A percentile compares a stretch with the other conserved stretches of the same genome.
Conservation (phyloP, 2,329 filamentous ascomycete species). For the Westerdykella sp. region DNA sequence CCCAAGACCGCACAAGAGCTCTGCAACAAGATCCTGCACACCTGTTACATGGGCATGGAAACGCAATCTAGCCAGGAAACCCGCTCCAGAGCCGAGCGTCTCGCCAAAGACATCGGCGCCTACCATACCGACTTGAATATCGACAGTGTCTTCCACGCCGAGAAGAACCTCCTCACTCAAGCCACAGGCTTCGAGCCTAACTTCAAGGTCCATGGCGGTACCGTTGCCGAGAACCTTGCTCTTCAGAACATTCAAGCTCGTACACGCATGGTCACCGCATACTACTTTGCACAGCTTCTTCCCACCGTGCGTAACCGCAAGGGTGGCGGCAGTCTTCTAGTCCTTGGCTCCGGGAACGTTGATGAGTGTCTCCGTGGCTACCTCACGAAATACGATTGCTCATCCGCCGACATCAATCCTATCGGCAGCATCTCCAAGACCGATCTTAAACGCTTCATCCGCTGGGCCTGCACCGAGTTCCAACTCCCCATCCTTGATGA, state of each 20-base stretch:
- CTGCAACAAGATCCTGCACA: constrained; percentile 54
- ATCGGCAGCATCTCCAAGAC: constrained; percentile 58
- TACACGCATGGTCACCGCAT: constrained; percentile 59
- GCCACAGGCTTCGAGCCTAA: constrained; percentile 56
- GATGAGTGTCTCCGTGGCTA: constrained; percentile 49
- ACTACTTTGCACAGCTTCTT: constrained; percentile 58
- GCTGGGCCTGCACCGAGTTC: constrained; percentile 50
- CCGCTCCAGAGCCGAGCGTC: constrained; percentile 55
- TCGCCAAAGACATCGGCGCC: constrained; percentile 58
- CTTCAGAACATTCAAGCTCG: constrained; percentile 64
- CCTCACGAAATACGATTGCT: constrained; percentile 66
- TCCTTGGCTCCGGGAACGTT: constrained; percentile 63
- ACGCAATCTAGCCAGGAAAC: constrained; percentile 62
- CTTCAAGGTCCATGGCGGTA: constrained; percentile 61
- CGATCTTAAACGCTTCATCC: constrained; percentile 66
- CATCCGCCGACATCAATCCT: constrained; percentile 49
- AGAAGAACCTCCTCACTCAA: constrained; percentile 53
- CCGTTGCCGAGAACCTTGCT: constrained; percentile 55
- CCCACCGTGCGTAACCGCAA: constrained; percentile 53
- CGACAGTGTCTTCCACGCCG: constrained; percentile 57
- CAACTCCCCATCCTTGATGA: constrained; percentile 57
- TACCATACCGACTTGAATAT: constrained; percentile 72
- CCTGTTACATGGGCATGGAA: constrained; percentile 34
- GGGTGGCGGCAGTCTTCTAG: constrained; percentile 55
- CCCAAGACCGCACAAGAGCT: constrained; percentile 56